Conservation (phyloP, 2,329 filamentous ascomycete genomes). For the Elsinoe arachidis region DNA sequence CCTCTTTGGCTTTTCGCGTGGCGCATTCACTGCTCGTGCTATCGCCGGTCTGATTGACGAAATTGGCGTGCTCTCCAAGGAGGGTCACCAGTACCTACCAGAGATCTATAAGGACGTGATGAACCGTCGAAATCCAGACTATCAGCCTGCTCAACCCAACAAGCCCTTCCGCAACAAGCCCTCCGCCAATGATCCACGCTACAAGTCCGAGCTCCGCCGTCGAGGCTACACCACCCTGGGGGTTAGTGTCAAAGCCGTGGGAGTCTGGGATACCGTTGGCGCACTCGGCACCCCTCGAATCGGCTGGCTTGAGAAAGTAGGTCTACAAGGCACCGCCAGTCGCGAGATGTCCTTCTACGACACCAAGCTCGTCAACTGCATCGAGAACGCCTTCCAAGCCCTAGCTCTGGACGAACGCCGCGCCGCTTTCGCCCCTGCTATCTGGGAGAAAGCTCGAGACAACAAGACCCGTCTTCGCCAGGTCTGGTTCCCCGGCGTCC, state of each 20-base stretch:
- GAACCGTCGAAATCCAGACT: slow-evolving; percentile 35
- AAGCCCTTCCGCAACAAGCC: slow-evolving; percentile 41
- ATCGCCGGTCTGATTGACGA: slow-evolving; percentile 38
- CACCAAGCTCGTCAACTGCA: slow-evolving; percentile 33
- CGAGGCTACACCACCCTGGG: slow-evolving; percentile 27
- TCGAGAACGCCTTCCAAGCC: slow-evolving; percentile 44
- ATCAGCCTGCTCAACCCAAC: slow-evolving; percentile 37
- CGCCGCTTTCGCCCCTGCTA: slow-evolving; percentile 36
- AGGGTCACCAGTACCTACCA: slow-evolving; percentile 36
- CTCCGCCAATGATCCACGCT: slow-evolving; percentile 34
- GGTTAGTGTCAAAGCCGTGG: slow-evolving; percentile 34
- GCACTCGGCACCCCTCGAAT: slow-evolving; percentile 40
- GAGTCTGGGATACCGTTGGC: slow-evolving; percentile 39
- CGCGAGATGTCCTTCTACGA: slow-evolving; percentile 41
- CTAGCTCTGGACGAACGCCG: slow-evolving; percentile 47
- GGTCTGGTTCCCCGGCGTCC: slow-evolving; percentile 42
- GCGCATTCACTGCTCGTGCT: slow-evolving; percentile 39
- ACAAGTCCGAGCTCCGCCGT: slow-evolving; percentile 33
- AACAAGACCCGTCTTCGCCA: slow-evolving; percentile 38
- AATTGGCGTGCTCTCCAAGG: slow-evolving; percentile 41
- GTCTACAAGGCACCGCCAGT: slow-evolving; percentile 26
- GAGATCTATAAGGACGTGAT: slow-evolving; percentile 41
- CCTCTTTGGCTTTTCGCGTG: slow-evolving; percentile 42
- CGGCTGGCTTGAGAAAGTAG: slow-evolving; percentile 30
- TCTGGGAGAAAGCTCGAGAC: slow-evolving; percentile 37